These are phyloP conservation scores for Phytophthora tubulina DNA, from an alignment of 352 stramenopile genomes.

Conservation along the genomic window DNA sequence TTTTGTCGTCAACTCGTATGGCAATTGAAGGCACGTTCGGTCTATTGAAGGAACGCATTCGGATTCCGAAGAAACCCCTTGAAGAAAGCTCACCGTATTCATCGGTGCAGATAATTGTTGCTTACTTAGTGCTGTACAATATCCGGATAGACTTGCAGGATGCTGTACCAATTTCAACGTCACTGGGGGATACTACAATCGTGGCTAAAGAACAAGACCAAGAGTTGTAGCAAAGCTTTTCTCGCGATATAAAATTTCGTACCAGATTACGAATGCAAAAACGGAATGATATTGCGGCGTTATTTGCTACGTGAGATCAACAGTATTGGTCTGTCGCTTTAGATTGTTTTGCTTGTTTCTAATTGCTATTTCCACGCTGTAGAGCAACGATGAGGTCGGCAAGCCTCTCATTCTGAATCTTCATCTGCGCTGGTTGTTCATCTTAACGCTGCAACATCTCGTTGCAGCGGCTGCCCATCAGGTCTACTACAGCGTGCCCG, in stretches of 20 bases:
- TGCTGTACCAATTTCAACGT: background rate
- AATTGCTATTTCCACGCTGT: background rate
- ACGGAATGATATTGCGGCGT: constrained; percentile 19
- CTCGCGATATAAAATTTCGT: background rate
- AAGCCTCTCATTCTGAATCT: constrained; percentile 12
- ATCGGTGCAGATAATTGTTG: constrained; percentile 10
- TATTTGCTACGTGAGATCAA: constrained; percentile 11
- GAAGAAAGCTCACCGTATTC: constrained; percentile 6
- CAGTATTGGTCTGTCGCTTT: background rate
- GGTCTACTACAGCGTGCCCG: background rate
- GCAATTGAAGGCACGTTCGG: constrained; percentile 22
- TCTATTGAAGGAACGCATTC: background rate
- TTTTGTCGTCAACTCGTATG: constrained; percentile 17
- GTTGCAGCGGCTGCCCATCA: constrained; percentile 6
- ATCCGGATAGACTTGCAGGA: constrained; percentile 19
- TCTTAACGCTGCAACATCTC: constrained; percentile 16
- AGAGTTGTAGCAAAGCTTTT: background rate
- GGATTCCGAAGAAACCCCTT: constrained; percentile 16
- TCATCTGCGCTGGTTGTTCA: constrained; percentile 8
- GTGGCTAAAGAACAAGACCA: background rate
- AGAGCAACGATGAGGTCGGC: background rate
- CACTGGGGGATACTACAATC: background rate
- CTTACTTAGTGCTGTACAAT: constrained; percentile 18
- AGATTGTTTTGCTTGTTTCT: background rate
- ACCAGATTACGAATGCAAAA: constrained; percentile 10